Base-by-base conservation (phyloP, 2,329 filamentous ascomycete species). In the Leptographium procerum region DNA sequence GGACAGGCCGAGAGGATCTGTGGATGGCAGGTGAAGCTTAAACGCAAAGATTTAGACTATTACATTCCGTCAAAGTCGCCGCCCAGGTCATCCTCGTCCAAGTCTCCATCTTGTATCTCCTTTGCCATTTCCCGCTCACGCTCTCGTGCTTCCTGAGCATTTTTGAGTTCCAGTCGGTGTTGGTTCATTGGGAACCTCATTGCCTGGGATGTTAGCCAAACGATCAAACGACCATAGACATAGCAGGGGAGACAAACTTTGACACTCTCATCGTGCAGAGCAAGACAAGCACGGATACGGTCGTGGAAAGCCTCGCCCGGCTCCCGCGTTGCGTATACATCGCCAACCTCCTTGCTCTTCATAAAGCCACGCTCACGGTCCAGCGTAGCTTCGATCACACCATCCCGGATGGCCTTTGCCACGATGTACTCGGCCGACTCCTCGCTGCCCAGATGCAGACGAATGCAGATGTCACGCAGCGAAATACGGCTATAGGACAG, bases 131-230 rank as follows among this genome's bases (percentile, higher is more conserved):
- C 94, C 22, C 94, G 83, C 78, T 99, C 94, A 24, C 94, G 83
- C 72, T 99, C 94, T 55, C 94, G 83, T n/a, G 94, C 94, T 74
- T 99, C 95, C 73, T 97, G 92, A 0, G 94, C 94, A 67, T 95
- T 97, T 82, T 96, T 97, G 58, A 99, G 81, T 74, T 99, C 94
- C 58, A 97, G 80, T 22, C 94, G 85, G 74, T 99, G 94, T 73
- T 97, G 94, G 77, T 99, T 96, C 92, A 97, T 97, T 2, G 94
- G 94, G 75, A 97, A 99, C 58, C 94, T 85, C 94, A 99, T 99
- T 29, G 94, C 92, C 89, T 92, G 56, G 3, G 45, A 4, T 34
- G 34, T 40, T 16, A 45, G 16, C 10, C 3, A 16, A 47, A 56
- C 11, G 5, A n/a, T 10, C 10, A 9, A 45, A 33, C 6, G n/a